These are phyloP conservation scores for Actinidia chinensis DNA, from an alignment of 179 eudicot species.

Conservation along the genomic window DNA sequence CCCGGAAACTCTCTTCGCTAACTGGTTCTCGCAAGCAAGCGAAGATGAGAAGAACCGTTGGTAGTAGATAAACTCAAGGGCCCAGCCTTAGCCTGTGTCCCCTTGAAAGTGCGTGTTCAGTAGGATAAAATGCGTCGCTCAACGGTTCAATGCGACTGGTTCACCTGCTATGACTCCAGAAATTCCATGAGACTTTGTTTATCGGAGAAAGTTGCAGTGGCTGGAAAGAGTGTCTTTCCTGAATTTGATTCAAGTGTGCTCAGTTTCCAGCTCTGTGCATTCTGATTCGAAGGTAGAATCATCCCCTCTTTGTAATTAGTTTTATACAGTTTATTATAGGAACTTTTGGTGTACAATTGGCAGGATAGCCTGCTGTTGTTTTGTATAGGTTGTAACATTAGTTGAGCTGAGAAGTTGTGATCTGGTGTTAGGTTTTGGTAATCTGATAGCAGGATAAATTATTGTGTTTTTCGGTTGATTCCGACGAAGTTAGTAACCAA, in stretches of 20 bases:
- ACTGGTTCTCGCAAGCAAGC: conserved; percentile 39
- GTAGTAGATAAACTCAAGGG: conserved; percentile 49
- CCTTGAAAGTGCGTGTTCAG: conserved; percentile 76
- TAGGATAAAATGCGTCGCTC: conserved; percentile 73
- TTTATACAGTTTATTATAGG: conserved; percentile 6
- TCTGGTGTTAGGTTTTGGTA: neutral
- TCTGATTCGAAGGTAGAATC: conserved; percentile 22
- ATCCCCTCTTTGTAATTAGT: conserved; percentile 15
- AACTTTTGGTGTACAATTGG: neutral
- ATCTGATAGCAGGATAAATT: neutral
- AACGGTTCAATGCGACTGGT: conserved; percentile 41
- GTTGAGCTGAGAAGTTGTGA: conserved; percentile 2
- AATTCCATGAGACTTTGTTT: neutral
- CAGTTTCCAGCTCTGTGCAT: conserved; percentile 31
- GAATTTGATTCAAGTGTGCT: conserved; percentile 24
- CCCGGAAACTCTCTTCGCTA: conserved; percentile 63
- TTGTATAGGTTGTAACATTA: conserved; percentile 26
- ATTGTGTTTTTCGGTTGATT: neutral
- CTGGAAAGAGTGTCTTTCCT: conserved; percentile 15
- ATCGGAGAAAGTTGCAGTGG: conserved; percentile 3
- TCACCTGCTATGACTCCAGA: conserved; percentile 17
- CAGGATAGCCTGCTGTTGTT: conserved; percentile 14
- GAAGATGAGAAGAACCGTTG: conserved; percentile 33
- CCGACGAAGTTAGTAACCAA: too few species aligned
- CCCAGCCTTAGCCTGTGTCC: conserved; percentile 70